Percentiles rank a stretch among this genome's conserved stretches.
These are phyloP conservation scores for Sordaria brevicollis DNA, from an alignment of 495 filamentous ascomycete genomes.

Conservation along the genomic window DNA sequence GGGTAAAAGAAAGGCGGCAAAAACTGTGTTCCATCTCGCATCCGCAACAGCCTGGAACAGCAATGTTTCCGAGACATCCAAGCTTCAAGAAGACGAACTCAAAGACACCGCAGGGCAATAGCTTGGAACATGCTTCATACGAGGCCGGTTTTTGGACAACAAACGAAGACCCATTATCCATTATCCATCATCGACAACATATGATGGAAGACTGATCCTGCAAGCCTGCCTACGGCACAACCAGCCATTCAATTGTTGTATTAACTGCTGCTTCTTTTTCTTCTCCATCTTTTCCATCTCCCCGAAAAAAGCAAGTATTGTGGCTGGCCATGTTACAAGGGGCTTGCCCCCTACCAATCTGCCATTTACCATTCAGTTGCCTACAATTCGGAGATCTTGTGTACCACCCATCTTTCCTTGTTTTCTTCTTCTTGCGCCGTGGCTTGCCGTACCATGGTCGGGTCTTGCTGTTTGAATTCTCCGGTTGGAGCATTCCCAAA, in stretches of 20 bases:
- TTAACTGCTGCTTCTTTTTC: neutral
- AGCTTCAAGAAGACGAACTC: neutral
- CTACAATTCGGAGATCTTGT: neutral
- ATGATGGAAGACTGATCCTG: neutral
- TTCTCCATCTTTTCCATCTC: neutral
- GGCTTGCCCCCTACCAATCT: neutral
- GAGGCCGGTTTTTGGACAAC: neutral
- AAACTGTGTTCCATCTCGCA: neutral
- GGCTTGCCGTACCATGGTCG: neutral
- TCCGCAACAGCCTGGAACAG: neutral
- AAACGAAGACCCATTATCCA: neutral
- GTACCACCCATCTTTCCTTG: neutral
- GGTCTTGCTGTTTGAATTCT: neutral
- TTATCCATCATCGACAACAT: neutral
- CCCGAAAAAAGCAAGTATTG: neutral
- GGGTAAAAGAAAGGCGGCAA: neutral
- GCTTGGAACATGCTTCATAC: neutral
- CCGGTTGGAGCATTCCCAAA: neutral
- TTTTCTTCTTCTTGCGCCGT: neutral
- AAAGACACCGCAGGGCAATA: neutral
- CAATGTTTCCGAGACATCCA: neutral
- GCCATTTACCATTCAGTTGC: neutral
- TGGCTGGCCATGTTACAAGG: neutral
- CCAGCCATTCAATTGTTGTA: neutral
- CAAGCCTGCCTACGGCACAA: neutral